Percentiles rank a stretch among this genome's conserved stretches.
Evolutionary conservation across 164 flowering plant species (phyloP).

Genomic region (Santalum album): DNA sequence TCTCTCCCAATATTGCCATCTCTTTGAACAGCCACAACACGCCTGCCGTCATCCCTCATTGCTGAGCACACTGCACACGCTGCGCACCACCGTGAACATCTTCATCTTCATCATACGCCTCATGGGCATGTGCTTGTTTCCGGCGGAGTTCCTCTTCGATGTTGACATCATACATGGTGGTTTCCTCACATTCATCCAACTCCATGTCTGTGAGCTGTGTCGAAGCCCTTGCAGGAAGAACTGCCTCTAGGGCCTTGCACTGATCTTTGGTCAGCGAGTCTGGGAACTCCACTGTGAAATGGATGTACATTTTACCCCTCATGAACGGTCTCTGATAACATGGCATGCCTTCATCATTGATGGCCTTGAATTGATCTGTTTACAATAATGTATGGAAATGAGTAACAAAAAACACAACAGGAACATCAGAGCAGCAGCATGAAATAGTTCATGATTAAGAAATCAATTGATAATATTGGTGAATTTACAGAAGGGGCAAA

Average conservation of each 20-base stretch:
- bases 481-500: too few relatives aligned
- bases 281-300: slow-evolving; percentile 80
- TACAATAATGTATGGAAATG: too few relatives aligned
- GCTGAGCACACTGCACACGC: slow-evolving; percentile 84
- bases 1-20: too few relatives aligned
- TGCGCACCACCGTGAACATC: slow-evolving; percentile 52
- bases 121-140: slow-evolving; percentile 46
- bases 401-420: too few relatives aligned
- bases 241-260: slow-evolving; percentile 43
- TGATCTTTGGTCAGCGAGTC: slow-evolving; percentile 58
- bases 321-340: slow-evolving; percentile 77
- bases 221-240: slow-evolving; percentile 46
- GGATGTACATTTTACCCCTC: slow-evolving; percentile 86
- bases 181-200: slow-evolving; percentile 91
- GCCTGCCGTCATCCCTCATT: slow-evolving; percentile 25
- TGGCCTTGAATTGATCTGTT: slow-evolving; percentile 71
- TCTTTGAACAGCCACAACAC: too few relatives aligned
- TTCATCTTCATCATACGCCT: slow-evolving; percentile 76
- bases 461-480: too few relatives aligned
- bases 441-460: too few relatives aligned
- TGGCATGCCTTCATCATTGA: slow-evolving; percentile 95
- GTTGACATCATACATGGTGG: slow-evolving; percentile 79
- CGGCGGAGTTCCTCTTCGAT: slow-evolving; percentile 85
- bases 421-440: too few relatives aligned
- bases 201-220: slow-evolving; percentile 61